phyloP scores from a whole-genome alignment of 257 asterid genomes.

The Coffea canephora region DNA sequence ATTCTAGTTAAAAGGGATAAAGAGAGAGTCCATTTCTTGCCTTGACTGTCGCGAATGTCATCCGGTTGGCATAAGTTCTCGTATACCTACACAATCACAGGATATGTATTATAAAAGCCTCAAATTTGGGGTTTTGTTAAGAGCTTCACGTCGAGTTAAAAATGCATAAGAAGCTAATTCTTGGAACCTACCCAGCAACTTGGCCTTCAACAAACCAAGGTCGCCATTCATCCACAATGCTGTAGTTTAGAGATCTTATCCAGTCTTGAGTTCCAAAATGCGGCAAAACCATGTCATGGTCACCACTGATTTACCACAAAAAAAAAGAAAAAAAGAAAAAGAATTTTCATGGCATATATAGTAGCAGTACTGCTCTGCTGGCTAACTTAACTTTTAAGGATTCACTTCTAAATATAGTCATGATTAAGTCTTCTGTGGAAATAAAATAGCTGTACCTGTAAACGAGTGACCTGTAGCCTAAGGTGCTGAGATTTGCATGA shows the following conservation, averaged over 20 bases:
- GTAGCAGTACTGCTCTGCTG: neutral
- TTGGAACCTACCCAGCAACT: conserved; percentile 37
- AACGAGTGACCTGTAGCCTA: conserved; percentile 33
- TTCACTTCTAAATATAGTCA: too few relatives aligned
- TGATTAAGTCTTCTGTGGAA: too few relatives aligned
- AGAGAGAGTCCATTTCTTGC: conserved; percentile 13
- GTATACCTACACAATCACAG: neutral
- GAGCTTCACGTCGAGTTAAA: neutral
- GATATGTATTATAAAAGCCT: neutral
- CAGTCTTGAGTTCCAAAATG: conserved; percentile 44
- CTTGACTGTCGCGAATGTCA: conserved; percentile 52
- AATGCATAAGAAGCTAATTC: neutral
- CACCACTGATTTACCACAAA: conserved; percentile 31
- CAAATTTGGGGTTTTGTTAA: too few relatives aligned
- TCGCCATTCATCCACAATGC: conserved; percentile 39
- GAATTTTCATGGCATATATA: neutral
- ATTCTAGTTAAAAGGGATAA: too few relatives aligned
- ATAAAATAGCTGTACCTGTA: conserved; percentile 23
- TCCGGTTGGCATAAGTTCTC: conserved; percentile 35
- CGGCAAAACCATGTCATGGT: conserved; percentile 37
- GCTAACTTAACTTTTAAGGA: too few relatives aligned
- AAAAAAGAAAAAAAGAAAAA: neutral
- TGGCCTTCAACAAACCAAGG: conserved; percentile 39
- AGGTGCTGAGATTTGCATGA: conserved; percentile 18
- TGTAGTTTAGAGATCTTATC: conserved; percentile 40